Base-by-base conservation (phyloP, 129 eudicot genomes). In the Centrapalus pauciflorus region DNA sequence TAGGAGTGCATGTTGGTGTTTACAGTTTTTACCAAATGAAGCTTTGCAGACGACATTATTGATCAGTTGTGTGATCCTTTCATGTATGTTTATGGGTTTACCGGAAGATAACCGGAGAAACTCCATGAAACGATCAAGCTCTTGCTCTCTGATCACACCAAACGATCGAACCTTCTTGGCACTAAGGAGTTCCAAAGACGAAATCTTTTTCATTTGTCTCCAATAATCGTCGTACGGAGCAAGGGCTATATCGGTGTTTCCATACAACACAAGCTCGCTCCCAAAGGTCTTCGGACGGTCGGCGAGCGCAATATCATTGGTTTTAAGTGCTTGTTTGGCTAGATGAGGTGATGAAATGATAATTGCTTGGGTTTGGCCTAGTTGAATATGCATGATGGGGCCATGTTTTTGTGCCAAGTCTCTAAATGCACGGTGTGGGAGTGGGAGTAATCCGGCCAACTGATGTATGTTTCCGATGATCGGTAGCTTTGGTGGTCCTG, bases 401-500 rank as follows among this genome's bases (percentile, higher is more conserved):
- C 81, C 81, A 29, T 76, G 40, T 34, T 61, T 54, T 13, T 17
- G 45, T 26, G 80, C 61, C 45, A 75, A 14, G 14, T 75, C 62
- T 17, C 37, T 13, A 4, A 75, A 59, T 0, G 51, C 30, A 9
- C 37, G 74, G 8, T 75, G 73, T 1, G 75, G 69, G 13, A 57
- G 73, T 1, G 75, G 69, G 13, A 57, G 62, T 13, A 19, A 12
- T 28, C 67, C 66, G 10, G 59, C 76, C 27, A 70, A 1, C 19
- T 60, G 59, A 11, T 43, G 61, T 13, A 71, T 50, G 27, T 32
- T 71, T 12, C 76, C 76, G 14, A 71, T 59, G 28, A 71, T 0
- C n/a, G 76, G 76, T 60, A 71, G 62, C 61, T 60, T 71, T 13
- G 8, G 33, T 13, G 67, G 75, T 5, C 75, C 75, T 21, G 75